These are phyloP conservation scores for Hura crepitans DNA, from an alignment of 441 rosid species.

Conservation along the genomic window DNA sequence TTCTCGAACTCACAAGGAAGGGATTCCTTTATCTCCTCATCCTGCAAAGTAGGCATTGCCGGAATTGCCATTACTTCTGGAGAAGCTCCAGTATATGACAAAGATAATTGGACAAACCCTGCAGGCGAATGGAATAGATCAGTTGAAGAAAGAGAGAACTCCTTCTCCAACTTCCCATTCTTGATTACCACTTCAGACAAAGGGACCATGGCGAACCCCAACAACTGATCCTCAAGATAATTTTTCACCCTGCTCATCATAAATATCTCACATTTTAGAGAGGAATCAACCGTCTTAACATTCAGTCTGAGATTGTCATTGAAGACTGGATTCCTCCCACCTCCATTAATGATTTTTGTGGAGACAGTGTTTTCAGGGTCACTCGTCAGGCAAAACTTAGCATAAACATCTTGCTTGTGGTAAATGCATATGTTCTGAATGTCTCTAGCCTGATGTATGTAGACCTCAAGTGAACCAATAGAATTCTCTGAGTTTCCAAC, in stretches of 20 bases:
- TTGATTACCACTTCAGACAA: constrained; percentile 70
- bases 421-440: constrained; percentile 98
- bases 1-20: constrained; percentile 56
- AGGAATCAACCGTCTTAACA: constrained; percentile 60
- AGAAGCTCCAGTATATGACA: constrained; percentile 71
- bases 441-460: constrained; percentile 91
- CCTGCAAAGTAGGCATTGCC: constrained; percentile 40
- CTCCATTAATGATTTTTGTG: constrained; percentile 91
- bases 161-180: constrained; percentile 80
- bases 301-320: constrained; percentile 60
- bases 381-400: constrained; percentile 82
- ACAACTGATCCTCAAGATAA: constrained; percentile 92
- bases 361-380: constrained; percentile 74
- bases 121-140: constrained; percentile 96
- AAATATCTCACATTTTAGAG: constrained; percentile 88
- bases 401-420: constrained; percentile 99
- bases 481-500: constrained; percentile 16
- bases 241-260: constrained; percentile 99
- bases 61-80: constrained; percentile 84
- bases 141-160: constrained; percentile 91
- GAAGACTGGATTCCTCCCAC: constrained; percentile 95
- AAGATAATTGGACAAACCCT: constrained; percentile 83
- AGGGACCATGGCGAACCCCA: constrained; percentile 88
- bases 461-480: constrained; percentile 70
- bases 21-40: constrained; percentile 44